phyloP scores from a whole-genome alignment of 2,329 filamentous ascomycete genomes.

The Exophiala sideris region DNA sequence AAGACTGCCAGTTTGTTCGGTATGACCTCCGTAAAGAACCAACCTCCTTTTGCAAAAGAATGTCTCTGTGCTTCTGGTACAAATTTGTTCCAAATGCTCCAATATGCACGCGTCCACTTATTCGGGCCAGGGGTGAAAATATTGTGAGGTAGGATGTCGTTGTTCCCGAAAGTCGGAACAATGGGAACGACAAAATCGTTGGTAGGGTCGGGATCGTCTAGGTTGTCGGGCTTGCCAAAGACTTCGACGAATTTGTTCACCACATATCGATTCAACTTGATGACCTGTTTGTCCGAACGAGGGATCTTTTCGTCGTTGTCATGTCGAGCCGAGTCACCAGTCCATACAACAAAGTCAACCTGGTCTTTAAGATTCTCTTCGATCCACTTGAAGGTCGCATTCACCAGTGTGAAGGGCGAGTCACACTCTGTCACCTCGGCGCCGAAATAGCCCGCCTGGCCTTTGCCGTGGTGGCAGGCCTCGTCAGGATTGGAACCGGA shows the following conservation, averaged over 20 bases:
- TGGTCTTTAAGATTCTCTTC: conserved; percentile 69
- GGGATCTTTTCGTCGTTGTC: conserved; percentile 81
- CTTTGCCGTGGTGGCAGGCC: conserved; percentile 74
- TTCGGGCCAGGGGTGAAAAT: conserved; percentile 85
- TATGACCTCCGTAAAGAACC: conserved; percentile 91
- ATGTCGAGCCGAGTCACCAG: conserved; percentile 83
- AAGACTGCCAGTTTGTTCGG: conserved; percentile 81
- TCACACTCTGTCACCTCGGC: conserved; percentile 88
- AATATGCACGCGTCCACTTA: conserved; percentile 73
- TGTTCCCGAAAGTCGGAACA: conserved; percentile 90
- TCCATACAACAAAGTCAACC: conserved; percentile 91
- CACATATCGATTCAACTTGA: conserved; percentile 70
- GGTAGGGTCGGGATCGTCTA: conserved; percentile 46
- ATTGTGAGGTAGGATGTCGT: conserved; percentile 96
- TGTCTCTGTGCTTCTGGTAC: conserved; percentile 91
- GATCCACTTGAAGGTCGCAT: conserved; percentile 90
- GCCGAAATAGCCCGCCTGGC: conserved; percentile 70
- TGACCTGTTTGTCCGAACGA: conserved; percentile 70
- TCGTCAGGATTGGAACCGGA: conserved; percentile 63
- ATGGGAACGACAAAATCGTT: conserved; percentile 70
- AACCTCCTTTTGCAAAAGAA: conserved; percentile 86
- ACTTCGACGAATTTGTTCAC: conserved; percentile 72
- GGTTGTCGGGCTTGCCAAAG: conserved; percentile 59
- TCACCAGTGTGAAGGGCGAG: conserved; percentile 72
- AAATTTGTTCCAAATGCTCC: conserved; percentile 76